A percentile compares a stretch with the other conserved stretches of the same genome.
Conservation (phyloP, 805 yeast species). For the Maudiozyma serrabonitensis region DNA sequence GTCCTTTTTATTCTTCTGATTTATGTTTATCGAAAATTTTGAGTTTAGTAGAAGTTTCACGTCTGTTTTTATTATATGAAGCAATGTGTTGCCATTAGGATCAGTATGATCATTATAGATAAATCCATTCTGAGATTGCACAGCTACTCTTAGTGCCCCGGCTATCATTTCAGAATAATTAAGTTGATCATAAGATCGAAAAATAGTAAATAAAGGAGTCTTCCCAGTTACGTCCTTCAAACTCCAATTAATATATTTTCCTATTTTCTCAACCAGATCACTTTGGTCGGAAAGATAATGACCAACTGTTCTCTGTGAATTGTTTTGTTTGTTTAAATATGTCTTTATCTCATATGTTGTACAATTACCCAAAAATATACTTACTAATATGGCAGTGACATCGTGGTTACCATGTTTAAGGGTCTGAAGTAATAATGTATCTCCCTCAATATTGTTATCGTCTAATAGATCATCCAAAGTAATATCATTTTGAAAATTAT, state of each 20-base stretch:
- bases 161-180: conserved; percentile 43
- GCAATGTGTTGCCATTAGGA: conserved; percentile 57
- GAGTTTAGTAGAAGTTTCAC: conserved; percentile 32
- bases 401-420: conserved; percentile 43
- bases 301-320: conserved; percentile 50
- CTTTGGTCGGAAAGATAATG: conserved; percentile 60
- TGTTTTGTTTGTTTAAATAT: conserved; percentile 46
- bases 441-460: conserved; percentile 47
- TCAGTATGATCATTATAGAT: conserved; percentile 61
- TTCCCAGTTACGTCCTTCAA: conserved; percentile 53
- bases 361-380: conserved; percentile 34
- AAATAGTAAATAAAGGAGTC: conserved; percentile 72
- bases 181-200: conserved; percentile 72
- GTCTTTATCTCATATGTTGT: conserved; percentile 36
- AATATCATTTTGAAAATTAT: conserved; percentile 38
- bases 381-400: conserved; percentile 39
- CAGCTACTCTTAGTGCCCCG: conserved; percentile 37
- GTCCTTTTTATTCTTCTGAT: conserved; percentile 47
- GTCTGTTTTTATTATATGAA: conserved; percentile 58
- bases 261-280: conserved; percentile 43
- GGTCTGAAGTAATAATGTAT: conserved; percentile 52
- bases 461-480: conserved; percentile 57
- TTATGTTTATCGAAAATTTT: conserved; percentile 35
- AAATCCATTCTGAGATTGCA: conserved; percentile 22
- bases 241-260: conserved; percentile 60